Base-by-base conservation (phyloP, 73 alveolate species). In the Paramecium octaurelia region DNA sequence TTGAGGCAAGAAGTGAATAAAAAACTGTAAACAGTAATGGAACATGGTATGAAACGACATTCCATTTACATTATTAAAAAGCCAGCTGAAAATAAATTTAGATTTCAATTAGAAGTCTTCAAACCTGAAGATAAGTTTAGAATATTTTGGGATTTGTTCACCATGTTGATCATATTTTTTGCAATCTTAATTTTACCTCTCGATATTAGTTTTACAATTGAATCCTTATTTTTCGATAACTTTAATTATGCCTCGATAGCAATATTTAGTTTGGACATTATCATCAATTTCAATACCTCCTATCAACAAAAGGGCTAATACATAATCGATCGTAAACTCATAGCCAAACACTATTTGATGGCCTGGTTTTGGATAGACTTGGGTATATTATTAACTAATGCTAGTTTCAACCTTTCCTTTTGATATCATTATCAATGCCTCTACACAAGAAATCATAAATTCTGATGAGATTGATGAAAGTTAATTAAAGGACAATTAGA, bases 331-430 rank as follows among this genome's bases (percentile, higher is more conserved):
- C 48, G 91, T 6, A 80, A 80, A 46, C 29, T 42, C 11, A 80
- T 80, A 6, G 91, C 91, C 16, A 23, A 43, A 31, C 20, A 80
- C 16, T 96, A 96, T 57, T 21, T 96, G 20, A 89, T 69, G 64
- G 93, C 94, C 3, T 96, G 98, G 98, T 95, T 96, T 69, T 50
- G 95, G 83, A 50, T 96, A 12, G 98, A 96, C 44, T 80, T 80
- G 14, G n/a, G 87, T 73, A 73, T 35, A 34, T 12, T 9, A 11
- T 34, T 16, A 12, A 31, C 9, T 68, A 31, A 36, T 36, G 3
- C 16, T 94, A 57, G 64, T 93, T 14, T 92, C 97, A 4, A 68
- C 96, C 18, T 93, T 96, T 50, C 98, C 98, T 10, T 96, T 93
- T 86, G 88, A 89, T 94, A 40, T 93, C 86, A 91, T 93, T 11